These are phyloP conservation scores for Barnettozyma vustinii DNA, from an alignment of 805 yeast genomes.

Conservation along the genomic window DNA sequence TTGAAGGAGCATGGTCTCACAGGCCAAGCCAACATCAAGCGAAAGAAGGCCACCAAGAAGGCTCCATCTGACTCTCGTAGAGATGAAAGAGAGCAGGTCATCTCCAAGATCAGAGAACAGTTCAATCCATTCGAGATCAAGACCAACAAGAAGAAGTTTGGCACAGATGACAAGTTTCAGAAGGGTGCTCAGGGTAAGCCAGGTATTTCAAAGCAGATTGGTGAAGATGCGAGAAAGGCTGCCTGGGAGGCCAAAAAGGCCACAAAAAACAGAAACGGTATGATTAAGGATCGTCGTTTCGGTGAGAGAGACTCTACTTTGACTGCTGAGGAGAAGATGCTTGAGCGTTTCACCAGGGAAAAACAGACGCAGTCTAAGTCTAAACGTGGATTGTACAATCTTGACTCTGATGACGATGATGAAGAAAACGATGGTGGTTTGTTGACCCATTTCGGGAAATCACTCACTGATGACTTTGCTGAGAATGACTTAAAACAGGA, in stretches of 20 bases:
- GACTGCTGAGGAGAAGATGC: conserved; percentile 89
- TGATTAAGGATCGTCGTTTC: conserved; percentile 78
- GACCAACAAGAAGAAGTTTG: conserved; percentile 60
- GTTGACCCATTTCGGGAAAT: conserved; percentile 77
- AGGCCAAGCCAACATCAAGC: conserved; percentile 74
- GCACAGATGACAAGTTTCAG: conserved; percentile 35
- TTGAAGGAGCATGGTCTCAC: conserved; percentile 74
- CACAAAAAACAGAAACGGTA: conserved; percentile 71
- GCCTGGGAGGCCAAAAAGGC: conserved; percentile 61
- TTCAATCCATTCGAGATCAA: conserved; percentile 89
- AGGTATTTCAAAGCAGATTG: conserved; percentile 60
- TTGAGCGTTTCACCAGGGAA: conserved; percentile 90
- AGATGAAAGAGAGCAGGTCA: conserved; percentile 55
- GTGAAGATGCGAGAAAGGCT: conserved; percentile 55
- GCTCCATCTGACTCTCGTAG: conserved; percentile 62
- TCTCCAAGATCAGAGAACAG: conserved; percentile 65
- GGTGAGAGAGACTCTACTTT: conserved; percentile 75
- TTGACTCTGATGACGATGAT: conserved; percentile 51
- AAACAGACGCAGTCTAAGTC: conserved; percentile 49
- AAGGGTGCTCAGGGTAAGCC: conserved; percentile 61
- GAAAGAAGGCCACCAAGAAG: conserved; percentile 40
- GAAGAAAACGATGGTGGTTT: conserved; percentile 33
- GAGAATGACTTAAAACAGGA: conserved; percentile 39
- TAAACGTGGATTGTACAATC: conserved; percentile 60
- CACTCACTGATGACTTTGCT: conserved; percentile 51